Evolutionary conservation across 805 yeast genomes (phyloP).

Genomic region (Wickerhamomyces strasburgensis): DNA sequence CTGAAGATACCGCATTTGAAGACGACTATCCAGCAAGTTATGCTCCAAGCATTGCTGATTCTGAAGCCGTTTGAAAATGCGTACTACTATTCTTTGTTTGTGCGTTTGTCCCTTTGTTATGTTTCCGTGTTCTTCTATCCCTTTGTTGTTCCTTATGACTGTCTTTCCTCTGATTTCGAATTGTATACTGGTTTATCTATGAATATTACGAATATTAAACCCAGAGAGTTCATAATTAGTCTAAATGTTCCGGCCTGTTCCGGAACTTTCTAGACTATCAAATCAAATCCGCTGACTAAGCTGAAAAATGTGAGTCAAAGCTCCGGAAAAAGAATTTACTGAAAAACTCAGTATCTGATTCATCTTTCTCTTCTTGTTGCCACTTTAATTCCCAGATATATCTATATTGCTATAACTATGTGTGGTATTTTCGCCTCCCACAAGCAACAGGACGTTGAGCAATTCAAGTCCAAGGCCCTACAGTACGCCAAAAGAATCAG

Average conservation of each 20-base stretch:
- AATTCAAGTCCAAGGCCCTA: slow-evolving; percentile 82
- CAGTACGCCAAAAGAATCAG: slow-evolving; percentile 89
- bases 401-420: slow-evolving; percentile 40
- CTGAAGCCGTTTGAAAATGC: slow-evolving; percentile 1
- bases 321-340: neutral
- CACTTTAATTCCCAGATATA: neutral
- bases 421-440: slow-evolving; percentile 98
- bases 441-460: slow-evolving; percentile 72
- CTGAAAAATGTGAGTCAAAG: too few relatives aligned
- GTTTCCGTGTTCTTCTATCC: neutral
- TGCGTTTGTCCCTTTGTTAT: neutral
- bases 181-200: too few relatives aligned
- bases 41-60: slow-evolving; percentile 22
- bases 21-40: slow-evolving; percentile 24
- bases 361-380: neutral
- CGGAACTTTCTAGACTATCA: too few relatives aligned
- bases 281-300: too few relatives aligned
- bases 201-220: too few relatives aligned
- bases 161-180: too few relatives aligned
- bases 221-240: too few relatives aligned
- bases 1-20: slow-evolving; percentile 30
- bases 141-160: neutral
- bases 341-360: neutral
- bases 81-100: neutral
- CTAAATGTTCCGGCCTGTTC: too few relatives aligned